These are phyloP conservation scores for Didymella exigua DNA, from an alignment of 2,329 filamentous ascomycete species.

Conservation along the genomic window DNA sequence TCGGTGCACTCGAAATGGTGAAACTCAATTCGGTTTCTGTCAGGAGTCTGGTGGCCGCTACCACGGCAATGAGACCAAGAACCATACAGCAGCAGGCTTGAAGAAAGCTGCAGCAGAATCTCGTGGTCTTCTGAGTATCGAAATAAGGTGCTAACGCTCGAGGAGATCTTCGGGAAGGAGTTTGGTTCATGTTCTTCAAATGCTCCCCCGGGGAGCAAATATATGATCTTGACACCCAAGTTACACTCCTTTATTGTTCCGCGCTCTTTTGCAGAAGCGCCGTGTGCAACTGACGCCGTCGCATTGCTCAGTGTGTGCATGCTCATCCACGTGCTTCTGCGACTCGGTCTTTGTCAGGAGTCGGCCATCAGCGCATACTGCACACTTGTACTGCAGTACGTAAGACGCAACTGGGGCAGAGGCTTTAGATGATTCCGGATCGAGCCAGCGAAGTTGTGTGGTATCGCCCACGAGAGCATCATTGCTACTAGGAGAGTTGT, in stretches of 20 bases:
- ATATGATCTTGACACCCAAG: constrained; percentile 18
- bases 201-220: constrained; percentile 3
- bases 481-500: not conserved
- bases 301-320: constrained; percentile 31
- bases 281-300: constrained; percentile 23
- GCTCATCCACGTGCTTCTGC: constrained; percentile 33
- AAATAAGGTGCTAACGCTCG: constrained; percentile 5
- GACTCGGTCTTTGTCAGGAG: constrained; percentile 35
- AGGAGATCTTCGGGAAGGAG: constrained; percentile 14
- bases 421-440: constrained; percentile 17
- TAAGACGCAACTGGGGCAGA: constrained; percentile 6
- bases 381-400: constrained; percentile 29
- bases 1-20: constrained; percentile 26
- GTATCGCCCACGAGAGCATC: constrained; percentile 33
- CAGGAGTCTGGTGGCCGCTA: constrained; percentile 28
- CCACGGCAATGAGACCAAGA: constrained; percentile 27
- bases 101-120: constrained; percentile 27
- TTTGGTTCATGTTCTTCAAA: too few species aligned
- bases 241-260: not conserved
- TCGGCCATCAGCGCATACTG: constrained; percentile 27
- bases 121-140: constrained; percentile 17
- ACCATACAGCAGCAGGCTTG: constrained; percentile 19
- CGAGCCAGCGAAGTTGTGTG: constrained; percentile 35
- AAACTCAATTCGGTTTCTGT: constrained; percentile 30
- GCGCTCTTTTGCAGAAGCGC: constrained; percentile 32